Evolutionary conservation across 805 yeast species (phyloP).

Genomic region (Naumovozyma dairenensis): DNA sequence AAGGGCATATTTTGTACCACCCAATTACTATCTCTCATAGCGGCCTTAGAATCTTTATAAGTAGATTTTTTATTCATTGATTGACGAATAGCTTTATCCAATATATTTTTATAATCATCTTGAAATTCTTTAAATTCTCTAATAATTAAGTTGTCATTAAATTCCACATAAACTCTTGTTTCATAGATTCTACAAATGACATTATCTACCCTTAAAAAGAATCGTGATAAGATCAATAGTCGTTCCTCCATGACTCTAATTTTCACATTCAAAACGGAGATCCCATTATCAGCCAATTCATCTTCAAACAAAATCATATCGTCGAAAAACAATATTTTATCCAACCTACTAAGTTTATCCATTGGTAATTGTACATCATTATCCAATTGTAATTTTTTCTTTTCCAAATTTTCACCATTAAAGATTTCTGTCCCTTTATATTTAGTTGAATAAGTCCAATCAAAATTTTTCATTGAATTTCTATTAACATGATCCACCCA

Average conservation of each 20-base stretch:
- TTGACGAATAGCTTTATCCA: too few relatives aligned
- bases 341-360: constrained; percentile 57
- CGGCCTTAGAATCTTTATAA: constrained; percentile 58
- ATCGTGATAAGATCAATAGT: constrained; percentile 59
- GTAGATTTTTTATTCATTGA: constrained; percentile 36
- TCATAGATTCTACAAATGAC: constrained; percentile 79
- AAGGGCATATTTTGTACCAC: constrained; percentile 54
- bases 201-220: constrained; percentile 82
- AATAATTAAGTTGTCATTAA: constrained; percentile 43
- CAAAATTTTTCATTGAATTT: constrained; percentile 63
- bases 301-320: constrained; percentile 87
- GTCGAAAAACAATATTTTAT: constrained; percentile 82
- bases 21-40: constrained; percentile 80
- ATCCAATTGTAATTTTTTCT: constrained; percentile 17
- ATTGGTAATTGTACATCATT: constrained; percentile 48
- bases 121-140: constrained; percentile 73
- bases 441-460: constrained; percentile 88
- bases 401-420: constrained; percentile 6
- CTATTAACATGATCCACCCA: constrained; percentile 43
- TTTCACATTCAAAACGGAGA: constrained; percentile 64
- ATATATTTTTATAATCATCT: constrained; percentile 39
- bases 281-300: constrained; percentile 94
- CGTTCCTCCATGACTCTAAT: constrained; percentile 84
- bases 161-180: constrained; percentile 72
- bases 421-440: constrained; percentile 56